Conservation (phyloP, 2,329 filamentous ascomycete genomes). For the Aspergillus fumigatiaffinis region DNA sequence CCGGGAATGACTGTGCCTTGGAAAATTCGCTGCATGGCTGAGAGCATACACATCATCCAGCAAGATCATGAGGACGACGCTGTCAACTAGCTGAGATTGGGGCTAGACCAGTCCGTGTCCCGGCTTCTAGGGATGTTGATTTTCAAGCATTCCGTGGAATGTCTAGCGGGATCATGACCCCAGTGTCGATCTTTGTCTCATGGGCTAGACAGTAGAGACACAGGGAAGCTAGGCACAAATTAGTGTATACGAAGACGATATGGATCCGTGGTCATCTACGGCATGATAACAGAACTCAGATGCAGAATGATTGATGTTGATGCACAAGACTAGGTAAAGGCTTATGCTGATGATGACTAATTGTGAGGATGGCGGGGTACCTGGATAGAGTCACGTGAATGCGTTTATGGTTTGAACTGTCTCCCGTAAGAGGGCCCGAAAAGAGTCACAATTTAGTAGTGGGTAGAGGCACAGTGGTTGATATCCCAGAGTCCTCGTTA, state of each 20-base stretch:
- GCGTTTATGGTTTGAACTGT: conserved; percentile 18
- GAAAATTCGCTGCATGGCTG: not conserved
- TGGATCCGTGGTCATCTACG: not conserved
- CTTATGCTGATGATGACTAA: not conserved
- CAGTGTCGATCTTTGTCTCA: not conserved
- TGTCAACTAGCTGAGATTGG: not conserved
- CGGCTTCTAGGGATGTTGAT: not conserved
- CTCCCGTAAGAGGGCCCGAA: conserved; percentile 24
- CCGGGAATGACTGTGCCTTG: not conserved
- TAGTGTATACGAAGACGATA: not conserved
- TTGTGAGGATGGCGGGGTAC: conserved; percentile 14
- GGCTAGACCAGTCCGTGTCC: not conserved
- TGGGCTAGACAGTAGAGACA: not conserved
- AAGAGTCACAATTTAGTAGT: conserved; percentile 34
- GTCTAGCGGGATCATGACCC: not conserved
- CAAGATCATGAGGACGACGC: not conserved
- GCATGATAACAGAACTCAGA: not conserved
- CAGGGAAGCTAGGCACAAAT: not conserved
- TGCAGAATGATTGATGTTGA: not conserved
- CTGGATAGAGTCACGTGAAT: conserved; percentile 15
- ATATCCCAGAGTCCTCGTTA: conserved; percentile 10
- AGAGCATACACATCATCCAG: not conserved
- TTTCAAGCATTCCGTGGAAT: not conserved
- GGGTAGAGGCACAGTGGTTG: conserved; percentile 15
- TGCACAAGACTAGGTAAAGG: not conserved